Evolutionary conservation across 164 flowering plant genomes (phyloP), one percentile per base, ranked within the genome.

Genomic region (Aristolochia californica): DNA sequence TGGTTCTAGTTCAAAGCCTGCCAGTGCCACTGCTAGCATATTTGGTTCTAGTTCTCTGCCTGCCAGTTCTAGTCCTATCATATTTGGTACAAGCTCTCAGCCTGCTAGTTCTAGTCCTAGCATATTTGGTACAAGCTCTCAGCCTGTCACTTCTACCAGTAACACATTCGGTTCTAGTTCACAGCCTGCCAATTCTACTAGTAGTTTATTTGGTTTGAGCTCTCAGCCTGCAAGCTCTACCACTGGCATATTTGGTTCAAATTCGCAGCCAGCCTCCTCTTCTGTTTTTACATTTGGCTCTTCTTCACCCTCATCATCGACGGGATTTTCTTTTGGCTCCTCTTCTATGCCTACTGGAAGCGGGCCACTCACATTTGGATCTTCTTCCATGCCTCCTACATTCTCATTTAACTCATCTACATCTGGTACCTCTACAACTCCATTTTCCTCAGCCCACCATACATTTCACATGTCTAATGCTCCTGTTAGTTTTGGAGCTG

Each of bases 141-240:
- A 4, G 27, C 15, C 27, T 17, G 28, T 27, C 23, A 50, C 2
- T 50, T 18, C 54, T 23, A 50, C 5, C 23, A 11, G 27, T 50
- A 23, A 13, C 54, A 50, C 11, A 23, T 50, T 50, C 23, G 26
- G 27, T 50, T 50, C 27, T 16, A 22, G 16, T 9, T 22, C 54
- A 50, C 54, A 12, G 15, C 5, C 22, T 25, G 28, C 34, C 28
- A 34, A 13, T 54, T 18, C 56, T 26, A 54, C 21, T 54, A 24
- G 20, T 24, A 18, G 28, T n/a, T 14, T 53, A 12, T 53, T 53
- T 28, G 43, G 56, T 27, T 14, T 43, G n/a, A 15, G 15, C 27
- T 27, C 56, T 14, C 28, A 22, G 20, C 56, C 56, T 24, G 43
- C 69, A 93, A 88, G 97, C 91, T 88, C 0, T 97, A 93, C n/a